Evolutionary conservation across 2,329 filamentous ascomycete species (phyloP).

Genomic region (Colletotrichum musae): DNA sequence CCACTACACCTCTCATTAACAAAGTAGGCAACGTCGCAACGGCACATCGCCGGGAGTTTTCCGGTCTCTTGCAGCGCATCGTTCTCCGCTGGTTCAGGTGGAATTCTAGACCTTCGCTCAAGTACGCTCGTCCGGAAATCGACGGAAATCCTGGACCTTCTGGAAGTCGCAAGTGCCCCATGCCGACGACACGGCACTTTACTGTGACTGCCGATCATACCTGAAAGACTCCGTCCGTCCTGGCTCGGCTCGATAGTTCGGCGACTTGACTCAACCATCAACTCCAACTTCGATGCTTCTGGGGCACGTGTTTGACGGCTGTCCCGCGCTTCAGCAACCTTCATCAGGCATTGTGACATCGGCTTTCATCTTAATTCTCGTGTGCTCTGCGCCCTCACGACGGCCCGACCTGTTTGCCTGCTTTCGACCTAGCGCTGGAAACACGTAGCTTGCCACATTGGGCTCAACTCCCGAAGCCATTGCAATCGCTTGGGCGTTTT

Average conservation of each 20-base stretch:
- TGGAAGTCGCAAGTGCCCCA: conserved; percentile 14
- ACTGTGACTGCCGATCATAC: conserved; percentile 36
- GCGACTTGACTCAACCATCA: background rate
- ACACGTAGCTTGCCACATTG: conserved; percentile 17
- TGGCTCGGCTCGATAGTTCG: background rate
- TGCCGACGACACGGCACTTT: conserved; percentile 23
- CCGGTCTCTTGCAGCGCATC: too few species aligned
- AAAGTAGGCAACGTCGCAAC: background rate
- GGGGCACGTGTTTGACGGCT: background rate
- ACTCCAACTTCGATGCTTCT: background rate
- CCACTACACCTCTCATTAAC: too few species aligned
- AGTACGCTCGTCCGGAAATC: conserved; percentile 13
- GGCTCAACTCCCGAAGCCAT: conserved; percentile 17
- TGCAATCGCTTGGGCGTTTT: conserved; percentile 24
- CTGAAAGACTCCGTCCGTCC: conserved; percentile 1
- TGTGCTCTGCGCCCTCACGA: conserved; percentile 5
- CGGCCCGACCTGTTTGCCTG: background rate
- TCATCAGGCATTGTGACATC: conserved; percentile 12
- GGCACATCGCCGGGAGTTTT: conserved; percentile 9
- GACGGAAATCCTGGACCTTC: conserved; percentile 3
- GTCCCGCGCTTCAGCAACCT: conserved; percentile 30
- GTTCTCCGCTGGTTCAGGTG: background rate
- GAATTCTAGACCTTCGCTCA: conserved; percentile 18
- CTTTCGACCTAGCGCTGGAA: conserved; percentile 10
- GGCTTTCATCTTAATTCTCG: conserved; percentile 16